These are phyloP conservation scores for Mucor piriformis DNA, from an alignment of 371 early-diverging fungal genomes.

Conservation along the genomic window DNA sequence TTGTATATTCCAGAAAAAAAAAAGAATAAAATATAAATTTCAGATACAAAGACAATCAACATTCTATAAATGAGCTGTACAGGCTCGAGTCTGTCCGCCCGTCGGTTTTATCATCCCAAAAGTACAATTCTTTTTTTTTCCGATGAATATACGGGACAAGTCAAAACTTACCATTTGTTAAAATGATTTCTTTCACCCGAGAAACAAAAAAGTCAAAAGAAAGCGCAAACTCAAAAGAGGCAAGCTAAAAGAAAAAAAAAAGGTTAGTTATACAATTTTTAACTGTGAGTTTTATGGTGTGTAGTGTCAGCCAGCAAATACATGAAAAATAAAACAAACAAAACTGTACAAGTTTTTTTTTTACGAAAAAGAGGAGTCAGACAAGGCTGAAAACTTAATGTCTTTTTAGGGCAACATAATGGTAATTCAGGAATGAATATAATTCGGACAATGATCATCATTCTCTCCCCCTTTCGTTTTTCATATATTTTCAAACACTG, in stretches of 20 bases:
- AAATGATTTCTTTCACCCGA: neutral
- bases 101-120: slow-evolving; percentile 32
- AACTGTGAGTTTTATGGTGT: neutral
- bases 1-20: neutral
- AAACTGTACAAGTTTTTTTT: neutral
- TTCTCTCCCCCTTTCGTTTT: slow-evolving; percentile 4
- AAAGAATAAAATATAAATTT: slow-evolving; percentile 3
- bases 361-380: slow-evolving; percentile 20
- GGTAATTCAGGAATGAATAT: slow-evolving; percentile 32
- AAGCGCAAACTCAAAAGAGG: neutral
- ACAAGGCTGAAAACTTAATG: slow-evolving; percentile 38
- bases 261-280: neutral
- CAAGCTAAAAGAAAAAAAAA: neutral
- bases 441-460: slow-evolving; percentile 31
- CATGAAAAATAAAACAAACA: neutral
- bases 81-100: slow-evolving; percentile 39
- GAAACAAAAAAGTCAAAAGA: neutral
- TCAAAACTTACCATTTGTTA: slow-evolving; percentile 12
- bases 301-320: neutral
- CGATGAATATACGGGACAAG: neutral
- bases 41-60: slow-evolving; percentile 35
- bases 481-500: neutral
- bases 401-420: slow-evolving; percentile 39
- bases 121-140: neutral
- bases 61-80: slow-evolving; percentile 30